A percentile compares a stretch with the other conserved stretches of the same genome.
phyloP scores from a whole-genome alignment of 257 asterid genomes.

The Osmanthus fragrans region DNA sequence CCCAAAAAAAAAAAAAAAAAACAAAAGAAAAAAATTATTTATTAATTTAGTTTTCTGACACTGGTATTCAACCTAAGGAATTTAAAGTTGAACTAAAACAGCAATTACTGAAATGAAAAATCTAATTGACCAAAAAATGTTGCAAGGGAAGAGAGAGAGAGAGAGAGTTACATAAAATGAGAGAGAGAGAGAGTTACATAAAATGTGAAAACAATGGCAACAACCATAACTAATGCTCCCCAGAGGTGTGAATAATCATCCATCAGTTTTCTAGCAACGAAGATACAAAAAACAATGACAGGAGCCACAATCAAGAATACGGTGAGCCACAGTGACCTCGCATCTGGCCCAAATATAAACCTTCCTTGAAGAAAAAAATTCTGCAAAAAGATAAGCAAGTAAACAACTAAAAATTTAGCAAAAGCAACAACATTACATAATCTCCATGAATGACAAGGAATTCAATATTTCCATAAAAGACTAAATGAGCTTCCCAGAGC shows the following conservation, averaged over 20 bases:
- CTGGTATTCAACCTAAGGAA: background rate
- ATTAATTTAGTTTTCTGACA: background rate
- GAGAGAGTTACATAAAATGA: background rate
- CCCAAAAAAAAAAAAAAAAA: no score
- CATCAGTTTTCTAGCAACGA: slow-evolving; percentile 82
- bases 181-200: slow-evolving; percentile 53
- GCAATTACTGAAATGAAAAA: background rate
- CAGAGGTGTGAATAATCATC: slow-evolving; percentile 59
- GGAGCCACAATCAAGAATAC: slow-evolving; percentile 87
- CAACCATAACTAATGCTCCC: slow-evolving; percentile 75
- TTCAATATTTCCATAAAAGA: no score
- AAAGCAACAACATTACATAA: no score
- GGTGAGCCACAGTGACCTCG: slow-evolving; percentile 79
- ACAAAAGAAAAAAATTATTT: no score
- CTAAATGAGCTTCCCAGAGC: background rate
- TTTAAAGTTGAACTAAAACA: background rate
- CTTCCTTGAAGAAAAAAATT: slow-evolving; percentile 84
- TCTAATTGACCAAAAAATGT: background rate
- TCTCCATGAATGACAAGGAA: no score
- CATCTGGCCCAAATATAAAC: slow-evolving; percentile 95
- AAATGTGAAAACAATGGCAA: slow-evolving; percentile 63
- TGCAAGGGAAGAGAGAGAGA: slow-evolving; percentile 7
- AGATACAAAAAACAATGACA: slow-evolving; percentile 69
- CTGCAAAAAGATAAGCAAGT: slow-evolving; percentile 44
- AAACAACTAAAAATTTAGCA: no score